Conservation (phyloP, 2,329 filamentous ascomycete genomes). For the Lasiodiplodia hormozganensis region DNA sequence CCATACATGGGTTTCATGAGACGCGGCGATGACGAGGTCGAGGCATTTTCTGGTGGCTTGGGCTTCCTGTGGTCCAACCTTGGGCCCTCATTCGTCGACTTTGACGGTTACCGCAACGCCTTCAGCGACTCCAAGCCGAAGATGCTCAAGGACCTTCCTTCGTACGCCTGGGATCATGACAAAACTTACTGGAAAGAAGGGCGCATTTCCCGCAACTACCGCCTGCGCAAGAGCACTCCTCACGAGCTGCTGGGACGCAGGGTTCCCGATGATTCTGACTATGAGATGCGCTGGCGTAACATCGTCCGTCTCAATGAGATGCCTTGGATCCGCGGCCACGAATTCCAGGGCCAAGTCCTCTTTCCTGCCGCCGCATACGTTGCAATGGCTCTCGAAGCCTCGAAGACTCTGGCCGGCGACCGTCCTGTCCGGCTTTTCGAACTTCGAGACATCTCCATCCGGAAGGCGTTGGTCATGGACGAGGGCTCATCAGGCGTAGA, state of each 20-base stretch:
- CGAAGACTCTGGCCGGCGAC: slow-evolving; percentile 16
- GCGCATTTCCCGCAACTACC: slow-evolving; percentile 27
- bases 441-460: slow-evolving; percentile 32
- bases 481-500: slow-evolving; percentile 18
- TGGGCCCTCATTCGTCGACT: slow-evolving; percentile 1
- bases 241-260: slow-evolving; percentile 33
- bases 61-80: slow-evolving; percentile 32
- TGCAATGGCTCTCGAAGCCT: slow-evolving; percentile 44
- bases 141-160: background rate
- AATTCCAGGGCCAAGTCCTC: slow-evolving; percentile 42
- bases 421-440: slow-evolving; percentile 29
- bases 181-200: slow-evolving; percentile 26
- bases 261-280: background rate
- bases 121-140: background rate
- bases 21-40: slow-evolving; percentile 37
- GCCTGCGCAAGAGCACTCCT: background rate
- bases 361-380: slow-evolving; percentile 56
- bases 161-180: slow-evolving; percentile 30
- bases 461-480: slow-evolving; percentile 30
- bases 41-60: slow-evolving; percentile 34
- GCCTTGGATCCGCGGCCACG: slow-evolving; percentile 35
- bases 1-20: slow-evolving; percentile 35
- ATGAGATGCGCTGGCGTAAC: slow-evolving; percentile 32
- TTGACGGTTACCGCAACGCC: background rate
- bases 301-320: slow-evolving; percentile 30